A percentile compares a stretch with the other conserved stretches of the same genome.
Conservation (phyloP, 2,329 filamentous ascomycete species). For the Penicillium sp. region DNA sequence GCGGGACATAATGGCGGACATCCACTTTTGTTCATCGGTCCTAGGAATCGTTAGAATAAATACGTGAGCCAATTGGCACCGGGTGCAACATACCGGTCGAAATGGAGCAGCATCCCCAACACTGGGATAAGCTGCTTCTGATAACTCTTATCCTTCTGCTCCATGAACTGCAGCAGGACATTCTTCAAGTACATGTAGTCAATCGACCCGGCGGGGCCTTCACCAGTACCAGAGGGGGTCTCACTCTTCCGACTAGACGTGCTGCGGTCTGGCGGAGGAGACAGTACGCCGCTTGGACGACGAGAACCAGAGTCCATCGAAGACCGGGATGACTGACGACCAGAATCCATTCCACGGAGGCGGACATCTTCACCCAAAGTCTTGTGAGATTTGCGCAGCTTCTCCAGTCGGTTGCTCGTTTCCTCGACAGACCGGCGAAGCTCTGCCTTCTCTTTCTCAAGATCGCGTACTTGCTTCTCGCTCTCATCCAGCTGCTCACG, state of each 20-base stretch:
- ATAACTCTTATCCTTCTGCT: slow-evolving; percentile 68
- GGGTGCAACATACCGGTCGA: slow-evolving; percentile 57
- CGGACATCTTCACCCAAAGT: slow-evolving; percentile 61
- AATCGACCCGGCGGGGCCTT: slow-evolving; percentile 36
- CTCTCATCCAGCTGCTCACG: slow-evolving; percentile 81
- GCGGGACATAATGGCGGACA: slow-evolving; percentile 66
- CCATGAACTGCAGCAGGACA: slow-evolving; percentile 65
- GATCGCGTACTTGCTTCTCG: slow-evolving; percentile 78
- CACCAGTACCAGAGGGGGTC: slow-evolving; percentile 36
- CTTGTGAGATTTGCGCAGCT: slow-evolving; percentile 69
- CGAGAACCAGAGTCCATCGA: slow-evolving; percentile 58
- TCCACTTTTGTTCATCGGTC: slow-evolving; percentile 85
- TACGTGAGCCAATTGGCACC: neutral
- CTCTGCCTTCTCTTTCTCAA: slow-evolving; percentile 79
- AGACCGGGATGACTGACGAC: slow-evolving; percentile 56
- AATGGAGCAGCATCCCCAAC: slow-evolving; percentile 65
- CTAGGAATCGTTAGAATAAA: slow-evolving; percentile 37
- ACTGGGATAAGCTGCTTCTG: slow-evolving; percentile 68
- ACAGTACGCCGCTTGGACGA: slow-evolving; percentile 44
- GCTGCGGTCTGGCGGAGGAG: slow-evolving; percentile 47
- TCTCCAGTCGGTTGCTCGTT: slow-evolving; percentile 73
- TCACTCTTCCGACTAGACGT: slow-evolving; percentile 37
- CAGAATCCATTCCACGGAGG: slow-evolving; percentile 44
- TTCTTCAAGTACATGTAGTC: slow-evolving; percentile 69
- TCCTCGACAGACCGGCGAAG: slow-evolving; percentile 77